Conservation (phyloP, 352 stramenopile genomes). For the Phytopythium vexans region DNA sequence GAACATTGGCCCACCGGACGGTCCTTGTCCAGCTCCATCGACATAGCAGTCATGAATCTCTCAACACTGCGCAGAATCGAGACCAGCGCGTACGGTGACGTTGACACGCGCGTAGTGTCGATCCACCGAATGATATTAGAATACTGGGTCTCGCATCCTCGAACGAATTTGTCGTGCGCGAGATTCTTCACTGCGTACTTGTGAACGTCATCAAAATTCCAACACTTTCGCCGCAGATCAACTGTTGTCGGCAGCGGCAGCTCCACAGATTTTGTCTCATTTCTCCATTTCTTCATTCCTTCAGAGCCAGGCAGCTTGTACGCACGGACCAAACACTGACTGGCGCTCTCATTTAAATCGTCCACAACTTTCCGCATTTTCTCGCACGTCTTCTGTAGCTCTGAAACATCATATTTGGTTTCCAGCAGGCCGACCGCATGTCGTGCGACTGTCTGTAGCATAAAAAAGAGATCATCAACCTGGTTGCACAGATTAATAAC, state of each 20-base stretch:
- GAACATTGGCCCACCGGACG: background rate
- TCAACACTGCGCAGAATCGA: slow-evolving; percentile 27
- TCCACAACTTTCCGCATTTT: no score
- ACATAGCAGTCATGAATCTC: slow-evolving; percentile 21
- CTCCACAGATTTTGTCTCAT: background rate
- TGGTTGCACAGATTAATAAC: no score
- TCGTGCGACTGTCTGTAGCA: no score
- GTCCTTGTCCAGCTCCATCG: background rate
- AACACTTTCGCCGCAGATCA: background rate
- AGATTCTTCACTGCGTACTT: background rate
- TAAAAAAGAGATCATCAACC: no score
- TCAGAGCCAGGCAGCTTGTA: no score
- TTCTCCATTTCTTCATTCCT: slow-evolving; percentile 2
- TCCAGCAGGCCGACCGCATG: no score
- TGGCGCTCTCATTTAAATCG: no score
- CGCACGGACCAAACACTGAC: no score
- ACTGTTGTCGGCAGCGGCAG: background rate
- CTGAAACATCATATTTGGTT: no score
- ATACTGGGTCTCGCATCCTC: background rate
- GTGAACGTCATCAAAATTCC: background rate
- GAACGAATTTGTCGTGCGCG: background rate
- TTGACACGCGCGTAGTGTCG: background rate
- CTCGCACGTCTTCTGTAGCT: no score
- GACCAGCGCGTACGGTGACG: slow-evolving; percentile 4
- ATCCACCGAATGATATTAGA: background rate